Base-by-base conservation (phyloP, 176 grass and related monocot species). In the Aechmea fasciata region DNA sequence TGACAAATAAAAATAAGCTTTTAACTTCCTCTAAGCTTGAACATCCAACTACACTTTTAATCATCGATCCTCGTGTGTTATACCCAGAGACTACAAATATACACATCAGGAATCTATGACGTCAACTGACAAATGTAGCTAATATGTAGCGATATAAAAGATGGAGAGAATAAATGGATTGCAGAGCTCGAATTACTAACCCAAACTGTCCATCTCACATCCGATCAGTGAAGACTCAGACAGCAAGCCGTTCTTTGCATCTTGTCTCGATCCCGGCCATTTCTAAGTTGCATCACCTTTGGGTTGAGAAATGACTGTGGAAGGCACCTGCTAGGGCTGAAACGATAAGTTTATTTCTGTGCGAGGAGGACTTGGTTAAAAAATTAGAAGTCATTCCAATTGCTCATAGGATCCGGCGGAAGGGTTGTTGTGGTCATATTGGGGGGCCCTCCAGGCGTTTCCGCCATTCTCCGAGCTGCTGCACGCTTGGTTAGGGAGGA, bases 381-480 rank as follows among this genome's bases (percentile, higher is more conserved):
- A 41, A 41, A 41, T 41, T 41, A 7, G 6, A 41, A 18, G 55
- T 61, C 13, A 61, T 22, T 61, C 55, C 55, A 61, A 61, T 14
- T 61, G 55, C 8, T 61, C 55, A 18, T 61, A 61, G 15, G 55
- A 61, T 61, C 55, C 55, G 9, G 55, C 55, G n/a, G 55, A 61
- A 61, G 55, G 55, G 55, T 61, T 61, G 17, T 61, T 61, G 9
- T 61, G 55, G 10, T 61, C 55, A 7, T 10, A 22, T 12, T 10
- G 55, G 20, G 65, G 55, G 10, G 50, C 70, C 70, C 29, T 83
- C 85, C 79, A 88, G 28, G 66, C 82, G 19, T 88, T 92, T 22
- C 82, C 85, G 0, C 76, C 89, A 11, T 92, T 41, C 5, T 41
- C 85, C 1, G 85, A 88, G 64, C 82, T 92, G 68, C 82, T 85